Evolutionary conservation across 257 asterid species (phyloP), one percentile per base, ranked within the genome.

Genomic region (Euphrasia confusa): DNA sequence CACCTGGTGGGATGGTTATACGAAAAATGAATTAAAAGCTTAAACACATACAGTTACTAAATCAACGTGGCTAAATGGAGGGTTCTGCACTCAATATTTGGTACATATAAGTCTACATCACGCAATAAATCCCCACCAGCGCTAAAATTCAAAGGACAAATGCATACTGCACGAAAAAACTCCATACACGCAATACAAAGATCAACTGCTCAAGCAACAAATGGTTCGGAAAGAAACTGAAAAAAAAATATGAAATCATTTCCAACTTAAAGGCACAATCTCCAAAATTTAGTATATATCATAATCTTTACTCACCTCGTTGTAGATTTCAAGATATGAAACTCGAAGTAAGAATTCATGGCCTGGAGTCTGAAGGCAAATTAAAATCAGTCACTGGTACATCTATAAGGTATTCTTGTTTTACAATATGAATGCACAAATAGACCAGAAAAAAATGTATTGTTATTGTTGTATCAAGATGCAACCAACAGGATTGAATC

Each of bases 291-390:
- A 24, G 58, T 27, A 54, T 27, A 54, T 57, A 28, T 17, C 26
- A 67, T 52, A 45, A 17, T 10, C 60, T 62, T 5, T 55, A 75
- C 97, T 74, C 15, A 93, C 99, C 99, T 93, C 99, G 60, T 93
- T 93, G 77, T 93, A 93, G 69, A 93, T 93, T 75, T 93, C 99
- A 66, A 93, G 87, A 80, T 89, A 93, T 40, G 99, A 93, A 28
- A 93, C 99, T 9, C 99, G 95, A 71, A 93, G 97, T 74, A 93
- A 80, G 77, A 85, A 93, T 79, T 93, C 99, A 17, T 96, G 78
- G 26, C 97, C 99, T 66, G 99, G 97, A 68, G 99, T 93, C 99
- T 93, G 95, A 61, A 71, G 65, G 64, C 68, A 66, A 71, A 76
- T 63, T 56, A 65, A 52, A 32, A 42, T 62, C 48, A 70, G 68